phyloP scores from a whole-genome alignment of 2,329 filamentous ascomycete genomes.

The Thelonectria blattea region DNA sequence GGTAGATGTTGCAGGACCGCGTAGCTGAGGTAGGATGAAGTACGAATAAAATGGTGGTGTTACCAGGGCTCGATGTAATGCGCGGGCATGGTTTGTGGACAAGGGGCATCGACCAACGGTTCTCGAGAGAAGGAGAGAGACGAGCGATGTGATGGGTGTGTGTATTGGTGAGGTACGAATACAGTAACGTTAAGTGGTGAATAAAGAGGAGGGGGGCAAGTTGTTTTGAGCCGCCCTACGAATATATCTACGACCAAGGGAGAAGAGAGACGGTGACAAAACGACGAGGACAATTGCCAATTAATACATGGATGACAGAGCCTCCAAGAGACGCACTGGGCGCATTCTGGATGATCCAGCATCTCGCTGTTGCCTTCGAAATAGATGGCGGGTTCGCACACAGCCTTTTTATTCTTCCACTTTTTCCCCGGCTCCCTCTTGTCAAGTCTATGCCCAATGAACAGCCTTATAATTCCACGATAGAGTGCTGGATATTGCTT shows the following conservation, averaged over 20 bases:
- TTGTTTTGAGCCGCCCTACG: no score
- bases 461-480: no score
- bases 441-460: no score
- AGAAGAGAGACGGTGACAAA: no score
- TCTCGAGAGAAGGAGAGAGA: neutral
- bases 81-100: neutral
- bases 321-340: slow-evolving; percentile 11
- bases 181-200: neutral
- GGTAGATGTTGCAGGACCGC: slow-evolving; percentile 19
- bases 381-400: no score
- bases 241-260: no score
- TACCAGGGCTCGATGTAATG: neutral
- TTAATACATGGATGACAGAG: no score
- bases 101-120: neutral
- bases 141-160: neutral
- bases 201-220: neutral
- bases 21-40: slow-evolving; percentile 10
- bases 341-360: slow-evolving; percentile 15
- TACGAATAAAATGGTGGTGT: neutral
- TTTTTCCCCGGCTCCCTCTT: no score
- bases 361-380: no score
- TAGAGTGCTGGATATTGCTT: no score
- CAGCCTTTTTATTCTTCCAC: no score
- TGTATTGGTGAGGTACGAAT: neutral
- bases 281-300: no score